These are phyloP conservation scores for Hortiboletus campestris DNA, from an alignment of 768 basidiomycete genomes.

Conservation along the genomic window DNA sequence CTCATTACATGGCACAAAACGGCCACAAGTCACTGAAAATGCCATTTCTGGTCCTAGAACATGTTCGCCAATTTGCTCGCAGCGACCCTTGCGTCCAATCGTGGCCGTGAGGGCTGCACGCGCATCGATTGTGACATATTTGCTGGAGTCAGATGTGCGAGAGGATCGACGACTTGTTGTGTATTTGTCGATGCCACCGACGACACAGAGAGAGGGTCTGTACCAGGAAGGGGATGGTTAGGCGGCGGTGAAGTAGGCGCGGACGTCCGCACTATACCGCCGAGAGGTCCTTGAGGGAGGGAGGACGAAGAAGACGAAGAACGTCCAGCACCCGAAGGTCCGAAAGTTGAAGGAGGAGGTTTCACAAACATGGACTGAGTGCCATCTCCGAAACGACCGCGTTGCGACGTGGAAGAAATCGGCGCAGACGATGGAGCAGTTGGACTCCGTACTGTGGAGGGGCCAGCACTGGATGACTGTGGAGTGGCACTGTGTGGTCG, in stretches of 20 bases:
- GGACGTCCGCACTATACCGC: conserved; percentile 8
- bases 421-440: conserved; percentile 29
- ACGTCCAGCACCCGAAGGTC: conserved; percentile 34
- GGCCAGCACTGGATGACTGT: conserved; percentile 55
- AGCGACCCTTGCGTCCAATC: conserved; percentile 81
- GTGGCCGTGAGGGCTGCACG: conserved; percentile 64
- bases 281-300: conserved; percentile 21
- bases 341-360: conserved; percentile 38
- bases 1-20: conserved; percentile 4
- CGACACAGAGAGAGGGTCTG: conserved; percentile 14
- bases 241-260: conserved; percentile 4
- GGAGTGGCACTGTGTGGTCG: conserved; percentile 36
- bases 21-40: not conserved
- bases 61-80: conserved; percentile 90
- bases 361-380: conserved; percentile 81
- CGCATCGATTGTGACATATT: conserved; percentile 75
- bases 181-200: conserved; percentile 15
- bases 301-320: conserved; percentile 38
- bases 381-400: conserved; percentile 68
- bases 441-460: conserved; percentile 38
- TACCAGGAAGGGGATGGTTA: conserved; percentile 17
- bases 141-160: conserved; percentile 58
- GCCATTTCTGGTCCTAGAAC: conserved; percentile 48
- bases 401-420: conserved; percentile 50
- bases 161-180: conserved; percentile 52